Percentiles rank a stretch among this genome's conserved stretches.
phyloP scores from a whole-genome alignment of 2,329 filamentous ascomycete genomes.

The Pseudomassariella vexata region DNA sequence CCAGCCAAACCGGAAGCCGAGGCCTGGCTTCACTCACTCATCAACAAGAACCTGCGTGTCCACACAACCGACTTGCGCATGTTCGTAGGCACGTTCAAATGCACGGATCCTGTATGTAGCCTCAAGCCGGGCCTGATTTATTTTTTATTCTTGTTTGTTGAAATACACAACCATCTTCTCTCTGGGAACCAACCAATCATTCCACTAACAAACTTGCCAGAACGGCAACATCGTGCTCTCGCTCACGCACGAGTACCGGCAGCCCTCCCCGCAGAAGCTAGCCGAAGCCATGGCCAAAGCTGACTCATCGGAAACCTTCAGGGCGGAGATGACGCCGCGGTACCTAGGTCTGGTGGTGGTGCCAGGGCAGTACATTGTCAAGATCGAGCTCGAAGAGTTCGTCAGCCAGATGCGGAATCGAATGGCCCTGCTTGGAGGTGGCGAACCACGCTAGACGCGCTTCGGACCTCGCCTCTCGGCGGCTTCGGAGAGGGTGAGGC shows the following conservation, averaged over 20 bases:
- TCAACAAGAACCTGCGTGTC: slow-evolving; percentile 75
- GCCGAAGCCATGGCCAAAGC: slow-evolving; percentile 29
- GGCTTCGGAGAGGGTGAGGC: too few species aligned
- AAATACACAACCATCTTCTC: slow-evolving; percentile 2
- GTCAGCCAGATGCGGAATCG: slow-evolving; percentile 41
- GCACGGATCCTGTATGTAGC: slow-evolving; percentile 71
- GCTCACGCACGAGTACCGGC: slow-evolving; percentile 83
- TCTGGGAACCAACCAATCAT: slow-evolving; percentile 1
- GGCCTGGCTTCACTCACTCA: slow-evolving; percentile 56
- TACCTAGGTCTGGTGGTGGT: slow-evolving; percentile 88
- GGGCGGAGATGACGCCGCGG: slow-evolving; percentile 72
- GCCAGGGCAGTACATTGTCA: slow-evolving; percentile 77
- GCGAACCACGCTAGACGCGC: too few species aligned
- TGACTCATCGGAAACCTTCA: slow-evolving; percentile 39
- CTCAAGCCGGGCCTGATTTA: too few species aligned
- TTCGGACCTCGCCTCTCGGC: too few species aligned
- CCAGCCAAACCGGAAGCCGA: slow-evolving; percentile 40
- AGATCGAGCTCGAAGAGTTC: slow-evolving; percentile 83
- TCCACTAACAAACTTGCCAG: slow-evolving; percentile 35
- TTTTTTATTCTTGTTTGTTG: slow-evolving; percentile 2
- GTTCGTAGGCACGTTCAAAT: slow-evolving; percentile 89
- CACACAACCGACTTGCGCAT: slow-evolving; percentile 78
- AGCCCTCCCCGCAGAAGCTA: slow-evolving; percentile 51
- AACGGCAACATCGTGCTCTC: slow-evolving; percentile 84
- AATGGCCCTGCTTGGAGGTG: too few species aligned